phyloP scores from a whole-genome alignment of 805 yeast genomes.

The Starmerella floricola region DNA sequence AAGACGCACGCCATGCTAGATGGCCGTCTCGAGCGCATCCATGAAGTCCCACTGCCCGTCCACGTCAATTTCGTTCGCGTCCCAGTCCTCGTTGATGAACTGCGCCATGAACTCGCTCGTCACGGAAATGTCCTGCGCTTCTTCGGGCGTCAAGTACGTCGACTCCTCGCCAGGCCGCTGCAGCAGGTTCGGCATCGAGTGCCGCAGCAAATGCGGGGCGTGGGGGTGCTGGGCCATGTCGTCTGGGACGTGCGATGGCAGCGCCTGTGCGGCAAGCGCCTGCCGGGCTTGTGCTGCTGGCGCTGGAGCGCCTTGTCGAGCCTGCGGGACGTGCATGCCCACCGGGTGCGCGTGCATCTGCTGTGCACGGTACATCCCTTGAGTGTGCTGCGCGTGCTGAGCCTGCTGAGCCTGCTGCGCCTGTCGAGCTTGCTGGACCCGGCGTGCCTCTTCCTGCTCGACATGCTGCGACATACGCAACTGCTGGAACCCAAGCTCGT shows the following conservation, averaged over 20 bases:
- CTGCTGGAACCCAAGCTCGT: not conserved
- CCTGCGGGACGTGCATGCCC: not conserved
- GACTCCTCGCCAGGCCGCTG: not conserved
- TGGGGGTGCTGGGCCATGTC: no score
- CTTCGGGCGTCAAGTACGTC: not conserved
- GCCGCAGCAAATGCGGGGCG: not conserved
- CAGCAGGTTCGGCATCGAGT: not conserved
- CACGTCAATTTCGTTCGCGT: conserved; percentile 9
- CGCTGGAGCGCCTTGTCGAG: not conserved
- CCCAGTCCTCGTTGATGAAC: conserved; percentile 15
- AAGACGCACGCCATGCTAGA: not conserved
- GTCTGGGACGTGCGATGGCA: no score
- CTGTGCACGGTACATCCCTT: no score
- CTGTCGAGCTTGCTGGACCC: not conserved
- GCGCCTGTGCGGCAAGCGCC: not conserved
- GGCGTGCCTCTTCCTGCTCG: not conserved
- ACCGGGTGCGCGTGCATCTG: no score
- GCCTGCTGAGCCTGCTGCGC: no score
- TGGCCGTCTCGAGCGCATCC: conserved; percentile 11
- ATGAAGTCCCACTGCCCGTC: conserved; percentile 18
- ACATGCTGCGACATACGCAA: not conserved
- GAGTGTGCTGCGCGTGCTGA: no score
- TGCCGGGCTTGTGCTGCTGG: not conserved
- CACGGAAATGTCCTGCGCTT: conserved; percentile 2
- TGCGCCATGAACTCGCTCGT: conserved; percentile 11